Base-by-base conservation (phyloP, 1,284 basidiomycete species). In the Rhodotorula sp. region DNA sequence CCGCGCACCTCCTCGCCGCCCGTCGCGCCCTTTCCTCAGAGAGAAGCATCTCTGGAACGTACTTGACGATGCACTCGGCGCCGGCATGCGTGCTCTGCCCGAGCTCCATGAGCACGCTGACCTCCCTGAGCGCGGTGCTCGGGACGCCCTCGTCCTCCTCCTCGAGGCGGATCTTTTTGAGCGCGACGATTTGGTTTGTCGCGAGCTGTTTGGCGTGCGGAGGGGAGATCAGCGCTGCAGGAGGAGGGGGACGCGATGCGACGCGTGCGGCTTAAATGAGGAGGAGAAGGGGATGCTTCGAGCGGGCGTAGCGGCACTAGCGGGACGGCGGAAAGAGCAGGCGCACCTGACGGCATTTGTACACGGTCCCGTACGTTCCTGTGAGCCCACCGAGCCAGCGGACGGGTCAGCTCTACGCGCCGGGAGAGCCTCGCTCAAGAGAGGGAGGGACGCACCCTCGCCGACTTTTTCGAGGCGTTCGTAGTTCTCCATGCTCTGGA, bases 321-420 rank as follows among this genome's bases (percentile, higher is more conserved):
- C 5, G 15, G 25, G 27, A 10, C 15, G 4, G 44, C 44, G 15
- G 7, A 21, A 17, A 19, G 13, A 21, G 44, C 15, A 44, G 44
- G 37, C 69, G 48, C 3, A 76, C 74, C 50, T 69, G 69, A 4
- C 69, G 50, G 65, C 74, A 75, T 37, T 71, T 71, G 87, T 99
- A 99, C n/a, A 99, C 97, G 67, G 98, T 95, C 73, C 96, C 97
- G 79, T 99, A 98, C 61, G 97, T 98, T 78, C 96, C 96, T 98
- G 68, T 25, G 29, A 3, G 36, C 27, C 21, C 1, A 37, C 1
- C 32, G 15, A 58, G 19, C 36, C 21, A 36, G 29, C 3, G 22
- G 48, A 27, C 27, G 53, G 25, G 53, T 27, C 34, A 39, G 55
- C n/a, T 34, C 22, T 54, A 44, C 1, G 12, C 21, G 41, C 22